Evolutionary conservation across 345 rosid genomes (phyloP).

Genomic region (Murraya koenigii): DNA sequence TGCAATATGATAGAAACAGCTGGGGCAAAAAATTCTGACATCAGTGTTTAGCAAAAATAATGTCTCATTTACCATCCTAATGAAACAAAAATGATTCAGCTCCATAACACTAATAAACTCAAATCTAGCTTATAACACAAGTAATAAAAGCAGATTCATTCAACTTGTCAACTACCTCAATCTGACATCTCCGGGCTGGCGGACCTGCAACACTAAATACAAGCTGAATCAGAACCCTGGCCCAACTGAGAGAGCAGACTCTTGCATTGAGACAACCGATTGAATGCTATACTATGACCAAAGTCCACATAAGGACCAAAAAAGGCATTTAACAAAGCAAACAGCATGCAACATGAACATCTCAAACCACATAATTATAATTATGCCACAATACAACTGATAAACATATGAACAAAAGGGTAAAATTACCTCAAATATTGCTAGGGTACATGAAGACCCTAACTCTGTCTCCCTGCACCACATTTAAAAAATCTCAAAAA

Average conservation of each 20-base stretch:
- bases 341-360: background rate
- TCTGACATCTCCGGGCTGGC: conserved; percentile 1
- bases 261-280: background rate
- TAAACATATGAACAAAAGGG: background rate
- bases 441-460: conserved; percentile 97
- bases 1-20: background rate
- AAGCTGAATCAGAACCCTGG: background rate
- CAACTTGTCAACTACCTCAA: background rate
- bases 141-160: background rate
- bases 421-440: conserved; percentile 67
- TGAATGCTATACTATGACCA: too few species aligned
- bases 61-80: conserved; percentile 6
- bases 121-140: background rate
- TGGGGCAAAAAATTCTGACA: background rate
- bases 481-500: background rate
- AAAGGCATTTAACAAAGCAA: background rate
- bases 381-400: background rate
- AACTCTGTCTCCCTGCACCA: conserved; percentile 67
- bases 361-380: background rate
- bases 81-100: conserved; percentile 6
- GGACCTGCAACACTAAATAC: background rate
- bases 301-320: too few species aligned
- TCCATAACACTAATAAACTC: background rate
- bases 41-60: background rate
- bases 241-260: background rate